Evolutionary conservation across 2,329 filamentous ascomycete genomes (phyloP).

Genomic region (Apiospora hydei): DNA sequence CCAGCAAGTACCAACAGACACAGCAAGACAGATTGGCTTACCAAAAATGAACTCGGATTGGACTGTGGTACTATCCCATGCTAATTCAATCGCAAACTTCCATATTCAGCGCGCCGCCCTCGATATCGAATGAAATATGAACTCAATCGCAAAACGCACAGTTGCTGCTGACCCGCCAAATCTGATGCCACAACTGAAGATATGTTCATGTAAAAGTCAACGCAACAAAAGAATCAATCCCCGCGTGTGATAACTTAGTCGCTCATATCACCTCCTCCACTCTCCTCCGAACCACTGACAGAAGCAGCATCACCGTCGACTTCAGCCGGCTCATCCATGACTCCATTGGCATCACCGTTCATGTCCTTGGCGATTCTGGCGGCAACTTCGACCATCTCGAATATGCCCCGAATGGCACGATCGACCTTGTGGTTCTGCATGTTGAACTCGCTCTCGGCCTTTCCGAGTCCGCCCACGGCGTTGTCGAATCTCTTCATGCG

Average conservation of each 20-base stretch:
- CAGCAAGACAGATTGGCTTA: background rate
- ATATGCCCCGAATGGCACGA: conserved; percentile 21
- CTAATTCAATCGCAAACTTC: background rate
- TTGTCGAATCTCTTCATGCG: conserved; percentile 23
- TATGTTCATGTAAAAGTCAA: background rate
- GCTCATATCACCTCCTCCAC: background rate
- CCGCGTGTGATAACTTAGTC: background rate
- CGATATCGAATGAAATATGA: background rate
- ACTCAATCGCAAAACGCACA: background rate
- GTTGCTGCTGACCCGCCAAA: background rate
- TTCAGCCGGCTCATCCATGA: background rate
- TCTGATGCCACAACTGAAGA: background rate
- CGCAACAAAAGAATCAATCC: background rate
- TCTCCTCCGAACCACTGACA: background rate
- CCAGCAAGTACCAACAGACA: background rate
- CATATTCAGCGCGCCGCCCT: background rate
- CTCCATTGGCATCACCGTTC: background rate
- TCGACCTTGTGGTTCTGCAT: background rate
- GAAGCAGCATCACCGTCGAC: background rate
- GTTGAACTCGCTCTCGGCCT: conserved; percentile 19
- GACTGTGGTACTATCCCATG: background rate
- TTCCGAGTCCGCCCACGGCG: background rate
- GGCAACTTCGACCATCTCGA: conserved; percentile 20
- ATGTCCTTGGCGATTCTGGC: conserved; percentile 20
- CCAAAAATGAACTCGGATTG: background rate